phyloP scores from a whole-genome alignment of 1,284 basidiomycete genomes.

The Ustilago nuda region DNA sequence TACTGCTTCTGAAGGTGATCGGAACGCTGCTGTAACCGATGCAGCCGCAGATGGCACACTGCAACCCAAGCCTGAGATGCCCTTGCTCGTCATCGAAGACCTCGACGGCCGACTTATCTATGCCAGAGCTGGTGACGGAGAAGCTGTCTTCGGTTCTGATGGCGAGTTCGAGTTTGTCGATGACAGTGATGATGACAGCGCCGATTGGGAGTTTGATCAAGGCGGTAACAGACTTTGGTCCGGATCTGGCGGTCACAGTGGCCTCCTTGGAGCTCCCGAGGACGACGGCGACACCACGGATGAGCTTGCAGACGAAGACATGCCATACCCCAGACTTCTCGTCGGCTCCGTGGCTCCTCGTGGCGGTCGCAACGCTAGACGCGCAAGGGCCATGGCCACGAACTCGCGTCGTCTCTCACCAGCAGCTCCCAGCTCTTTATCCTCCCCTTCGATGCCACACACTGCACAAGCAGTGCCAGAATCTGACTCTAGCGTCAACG shows the following conservation, averaged over 20 bases:
- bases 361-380: conserved; percentile 63
- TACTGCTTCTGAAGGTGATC: conserved; percentile 20
- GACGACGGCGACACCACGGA: conserved; percentile 69
- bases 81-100: conserved; percentile 68
- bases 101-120: conserved; percentile 68
- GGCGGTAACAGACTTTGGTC: conserved; percentile 41
- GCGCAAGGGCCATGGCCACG: conserved; percentile 65
- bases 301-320: conserved; percentile 67
- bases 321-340: conserved; percentile 67
- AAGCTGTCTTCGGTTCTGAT: conserved; percentile 69
- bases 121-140: conserved; percentile 67
- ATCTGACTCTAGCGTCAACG: conserved; percentile 27
- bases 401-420: conserved; percentile 60
- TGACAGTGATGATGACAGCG: conserved; percentile 64
- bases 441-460: conserved; percentile 37
- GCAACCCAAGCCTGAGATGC: conserved; percentile 54
- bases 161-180: conserved; percentile 68
- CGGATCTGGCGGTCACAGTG: conserved; percentile 15
- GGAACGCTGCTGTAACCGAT: conserved; percentile 14
- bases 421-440: conserved; percentile 39
- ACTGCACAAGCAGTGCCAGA: conserved; percentile 7
- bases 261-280: conserved; percentile 32
- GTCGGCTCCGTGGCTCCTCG: conserved; percentile 67
- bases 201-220: conserved; percentile 50
- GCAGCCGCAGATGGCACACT: conserved; percentile 17